Conservation (phyloP, 164 flowering plant genomes). For the Nymphaea colorata region DNA sequence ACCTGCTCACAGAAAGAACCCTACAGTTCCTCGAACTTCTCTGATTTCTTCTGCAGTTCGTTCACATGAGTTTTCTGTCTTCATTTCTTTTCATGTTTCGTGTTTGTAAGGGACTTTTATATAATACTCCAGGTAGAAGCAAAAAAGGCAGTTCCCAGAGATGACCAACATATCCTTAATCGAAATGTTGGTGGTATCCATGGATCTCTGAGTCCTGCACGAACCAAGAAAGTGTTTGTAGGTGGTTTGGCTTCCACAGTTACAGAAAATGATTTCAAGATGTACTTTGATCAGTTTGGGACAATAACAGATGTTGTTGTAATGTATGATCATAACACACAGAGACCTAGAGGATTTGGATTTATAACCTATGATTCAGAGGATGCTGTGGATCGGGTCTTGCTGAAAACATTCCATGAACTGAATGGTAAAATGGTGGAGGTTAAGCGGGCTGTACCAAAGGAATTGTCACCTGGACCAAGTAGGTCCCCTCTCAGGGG, state of each 20-base stretch:
- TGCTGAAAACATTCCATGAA: constrained; percentile 71
- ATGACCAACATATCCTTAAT: constrained; percentile 48
- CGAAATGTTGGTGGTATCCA: constrained; percentile 40
- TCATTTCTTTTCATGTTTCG: neutral
- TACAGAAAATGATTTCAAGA: constrained; percentile 75
- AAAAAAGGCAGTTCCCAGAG: constrained; percentile 91
- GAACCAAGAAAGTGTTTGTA: constrained; percentile 83
- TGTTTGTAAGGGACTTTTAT: neutral
- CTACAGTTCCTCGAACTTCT: neutral
- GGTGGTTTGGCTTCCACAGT: constrained; percentile 87
- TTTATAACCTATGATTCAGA: constrained; percentile 90
- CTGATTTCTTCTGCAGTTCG: neutral
- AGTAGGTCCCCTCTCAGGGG: constrained; percentile 29
- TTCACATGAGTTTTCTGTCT: neutral
- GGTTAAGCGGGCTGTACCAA: constrained; percentile 86
- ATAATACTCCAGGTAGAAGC: constrained; percentile 64
- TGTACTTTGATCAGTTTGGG: constrained; percentile 84
- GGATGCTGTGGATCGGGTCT: constrained; percentile 70
- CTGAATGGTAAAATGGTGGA: constrained; percentile 88
- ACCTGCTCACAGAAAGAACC: neutral
- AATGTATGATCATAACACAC: constrained; percentile 91
- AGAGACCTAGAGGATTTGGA: constrained; percentile 89
- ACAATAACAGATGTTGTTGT: constrained; percentile 79
- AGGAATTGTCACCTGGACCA: constrained; percentile 70
- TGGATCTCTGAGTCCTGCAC: constrained; percentile 56